Base-by-base conservation (phyloP, 768 basidiomycete genomes). In the Leccinum barrowsii region DNA sequence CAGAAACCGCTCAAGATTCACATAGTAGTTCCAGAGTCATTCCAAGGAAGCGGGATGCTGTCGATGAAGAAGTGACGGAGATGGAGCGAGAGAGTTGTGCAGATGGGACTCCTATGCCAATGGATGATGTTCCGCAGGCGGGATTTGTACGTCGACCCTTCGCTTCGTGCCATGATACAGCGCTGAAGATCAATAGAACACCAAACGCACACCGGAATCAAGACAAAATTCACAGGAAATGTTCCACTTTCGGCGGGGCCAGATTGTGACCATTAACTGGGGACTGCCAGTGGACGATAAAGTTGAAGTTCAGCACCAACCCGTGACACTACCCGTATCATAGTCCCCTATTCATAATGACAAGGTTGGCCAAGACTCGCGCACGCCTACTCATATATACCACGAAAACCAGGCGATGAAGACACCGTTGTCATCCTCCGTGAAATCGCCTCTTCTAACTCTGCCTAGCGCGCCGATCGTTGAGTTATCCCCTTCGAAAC, bases 171-270 rank as follows among this genome's bases (percentile, higher is more conserved):
- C 6, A 3, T 53, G 51, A 52, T 17, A 5, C 19, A 8, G 3
- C 3, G 21, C 37, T 60, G 24, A 35, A 10, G 21, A 22, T 2
- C 48, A 21, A 12, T 56, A 58, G 15, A 47, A 50, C 12, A 5
- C 1, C 10, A 48, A 49, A 46, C 54, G 30, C 4, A 30, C 1
- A 5, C 5, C 5, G 11, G 52, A 37, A 10, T 8, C 12, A 2
- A 58, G 30, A 21, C 19, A 12, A 3, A 40, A 5, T n/a, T 4
- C 48, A 0, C 32, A 21, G 11, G 22, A 22, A 12, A 67, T 26
- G 21, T 58, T 57, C 19, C 60, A 65, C 22, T 48, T 69, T 5
- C 59, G 56, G 51, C 58, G 54, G 2, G 67, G 68, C 0, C 59
- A 57, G 40, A 32, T 70, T 1, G 68, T 68, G 6, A 11, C 40